A percentile compares a stretch with the other conserved stretches of the same genome.
phyloP scores from a whole-genome alignment of 1,284 basidiomycete species.

The Sporisorium graminicola region DNA sequence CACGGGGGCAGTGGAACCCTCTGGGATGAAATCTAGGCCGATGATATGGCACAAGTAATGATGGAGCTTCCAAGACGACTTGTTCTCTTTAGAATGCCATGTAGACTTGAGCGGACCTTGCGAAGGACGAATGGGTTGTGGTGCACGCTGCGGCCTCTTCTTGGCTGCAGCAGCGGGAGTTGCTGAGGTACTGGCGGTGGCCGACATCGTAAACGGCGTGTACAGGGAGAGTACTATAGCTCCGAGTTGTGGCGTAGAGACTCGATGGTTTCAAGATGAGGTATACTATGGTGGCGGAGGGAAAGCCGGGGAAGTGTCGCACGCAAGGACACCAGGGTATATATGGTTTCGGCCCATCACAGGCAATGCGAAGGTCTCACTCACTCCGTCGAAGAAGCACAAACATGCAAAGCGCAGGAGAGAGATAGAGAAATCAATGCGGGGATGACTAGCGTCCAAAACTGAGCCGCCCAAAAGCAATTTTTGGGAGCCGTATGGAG shows the following conservation, averaged over 20 bases:
- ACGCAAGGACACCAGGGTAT: neutral
- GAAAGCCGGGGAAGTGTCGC: too few relatives aligned
- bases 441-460: neutral
- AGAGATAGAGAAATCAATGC: neutral
- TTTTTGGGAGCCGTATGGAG: neutral
- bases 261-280: too few relatives aligned
- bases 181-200: constrained; percentile 20
- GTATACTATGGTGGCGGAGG: too few relatives aligned
- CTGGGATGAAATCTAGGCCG: constrained; percentile 37
- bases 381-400: too few relatives aligned
- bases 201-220: constrained; percentile 19
- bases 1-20: constrained; percentile 23
- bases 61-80: constrained; percentile 15
- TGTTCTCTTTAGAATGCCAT: constrained; percentile 35
- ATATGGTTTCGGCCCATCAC: neutral
- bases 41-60: constrained; percentile 35
- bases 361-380: neutral
- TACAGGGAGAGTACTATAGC: neutral
- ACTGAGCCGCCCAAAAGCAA: constrained; percentile 3
- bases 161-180: constrained; percentile 5
- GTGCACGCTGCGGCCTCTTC: constrained; percentile 23
- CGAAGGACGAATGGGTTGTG: constrained; percentile 40
- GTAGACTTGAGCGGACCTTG: constrained; percentile 48
- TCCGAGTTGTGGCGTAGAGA: neutral
- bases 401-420: too few relatives aligned